Percentiles rank a stretch among this genome's conserved stretches.
Evolutionary conservation across 176 grass and related monocot genomes (phyloP).

Genomic region (Cenchrus fungigraminus): DNA sequence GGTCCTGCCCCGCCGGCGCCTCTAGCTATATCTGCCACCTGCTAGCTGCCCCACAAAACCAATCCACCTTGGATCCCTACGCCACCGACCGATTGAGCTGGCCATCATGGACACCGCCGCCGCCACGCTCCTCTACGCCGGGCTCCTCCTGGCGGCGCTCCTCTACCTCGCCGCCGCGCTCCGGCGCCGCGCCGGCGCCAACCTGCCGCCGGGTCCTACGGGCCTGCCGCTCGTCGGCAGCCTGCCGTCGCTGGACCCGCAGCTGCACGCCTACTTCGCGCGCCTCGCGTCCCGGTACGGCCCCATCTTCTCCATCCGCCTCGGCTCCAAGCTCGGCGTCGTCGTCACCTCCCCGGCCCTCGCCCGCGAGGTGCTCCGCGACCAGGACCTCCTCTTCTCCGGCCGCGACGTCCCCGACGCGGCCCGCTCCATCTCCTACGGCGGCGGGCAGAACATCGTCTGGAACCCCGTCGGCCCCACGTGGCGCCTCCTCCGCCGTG

Average conservation of each 20-base stretch:
- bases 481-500: slow-evolving; percentile 77
- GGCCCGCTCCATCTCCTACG: slow-evolving; percentile 60
- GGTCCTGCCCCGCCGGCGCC: not conserved
- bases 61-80: no score
- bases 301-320: slow-evolving; percentile 73
- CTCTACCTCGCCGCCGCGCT: slow-evolving; percentile 11
- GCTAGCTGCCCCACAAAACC: no score
- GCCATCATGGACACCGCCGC: slow-evolving; percentile 26
- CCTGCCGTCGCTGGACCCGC: slow-evolving; percentile 63
- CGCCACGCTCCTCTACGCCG: slow-evolving; percentile 39
- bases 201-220: slow-evolving; percentile 53
- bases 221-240: slow-evolving; percentile 69
- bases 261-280: slow-evolving; percentile 69
- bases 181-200: not conserved
- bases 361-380: slow-evolving; percentile 59
- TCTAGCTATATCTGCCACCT: not conserved
- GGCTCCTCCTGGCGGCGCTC: slow-evolving; percentile 27
- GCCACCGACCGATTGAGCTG: no score
- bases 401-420: slow-evolving; percentile 59
- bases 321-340: slow-evolving; percentile 71
- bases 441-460: slow-evolving; percentile 64
- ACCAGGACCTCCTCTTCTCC: slow-evolving; percentile 69
- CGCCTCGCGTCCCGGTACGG: slow-evolving; percentile 59
- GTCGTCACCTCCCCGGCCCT: slow-evolving; percentile 58
- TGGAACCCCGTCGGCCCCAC: slow-evolving; percentile 74